These are phyloP conservation scores for Leucocoprinus sp. DNA, from an alignment of 768 basidiomycete species.

Conservation along the genomic window DNA sequence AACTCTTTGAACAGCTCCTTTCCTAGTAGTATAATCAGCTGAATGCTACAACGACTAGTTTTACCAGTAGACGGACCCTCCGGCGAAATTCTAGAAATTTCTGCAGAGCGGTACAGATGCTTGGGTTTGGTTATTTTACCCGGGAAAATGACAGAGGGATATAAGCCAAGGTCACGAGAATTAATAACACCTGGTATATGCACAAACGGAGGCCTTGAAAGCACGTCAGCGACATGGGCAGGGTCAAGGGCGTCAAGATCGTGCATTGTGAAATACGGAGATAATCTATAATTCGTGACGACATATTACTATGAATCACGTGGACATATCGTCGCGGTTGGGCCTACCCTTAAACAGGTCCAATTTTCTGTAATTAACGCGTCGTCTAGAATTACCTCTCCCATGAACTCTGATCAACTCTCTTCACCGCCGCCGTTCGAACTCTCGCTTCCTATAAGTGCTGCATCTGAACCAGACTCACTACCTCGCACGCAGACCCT, in stretches of 20 bases:
- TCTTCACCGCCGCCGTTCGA: slow-evolving; percentile 49
- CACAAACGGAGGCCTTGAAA: slow-evolving; percentile 67
- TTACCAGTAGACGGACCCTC: slow-evolving; percentile 39
- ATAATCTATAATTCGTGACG: slow-evolving; percentile 2
- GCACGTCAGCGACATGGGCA: slow-evolving; percentile 48
- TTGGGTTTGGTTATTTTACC: slow-evolving; percentile 49
- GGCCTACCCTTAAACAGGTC: slow-evolving; percentile 29
- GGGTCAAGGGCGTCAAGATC: slow-evolving; percentile 63
- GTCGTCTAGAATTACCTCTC: slow-evolving; percentile 17
- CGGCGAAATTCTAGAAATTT: slow-evolving; percentile 61
- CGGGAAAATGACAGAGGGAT: slow-evolving; percentile 37
- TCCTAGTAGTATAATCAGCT: slow-evolving; percentile 31
- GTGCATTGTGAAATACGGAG: slow-evolving; percentile 20
- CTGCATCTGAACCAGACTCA: slow-evolving; percentile 31
- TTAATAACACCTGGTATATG: slow-evolving; percentile 68
- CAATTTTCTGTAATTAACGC: slow-evolving; percentile 26
- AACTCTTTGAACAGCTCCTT: slow-evolving; percentile 47
- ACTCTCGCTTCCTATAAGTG: slow-evolving; percentile 46
- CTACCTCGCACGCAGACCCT: slow-evolving; percentile 27
- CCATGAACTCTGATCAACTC: slow-evolving; percentile 50
- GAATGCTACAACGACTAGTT: background rate
- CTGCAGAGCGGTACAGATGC: slow-evolving; percentile 61
- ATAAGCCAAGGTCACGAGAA: slow-evolving; percentile 62
- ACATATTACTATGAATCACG: slow-evolving; percentile 1
- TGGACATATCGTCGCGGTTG: slow-evolving; percentile 28